These are phyloP conservation scores for Xerocomellus chrysenteron DNA, from an alignment of 768 basidiomycete species.

Conservation along the genomic window DNA sequence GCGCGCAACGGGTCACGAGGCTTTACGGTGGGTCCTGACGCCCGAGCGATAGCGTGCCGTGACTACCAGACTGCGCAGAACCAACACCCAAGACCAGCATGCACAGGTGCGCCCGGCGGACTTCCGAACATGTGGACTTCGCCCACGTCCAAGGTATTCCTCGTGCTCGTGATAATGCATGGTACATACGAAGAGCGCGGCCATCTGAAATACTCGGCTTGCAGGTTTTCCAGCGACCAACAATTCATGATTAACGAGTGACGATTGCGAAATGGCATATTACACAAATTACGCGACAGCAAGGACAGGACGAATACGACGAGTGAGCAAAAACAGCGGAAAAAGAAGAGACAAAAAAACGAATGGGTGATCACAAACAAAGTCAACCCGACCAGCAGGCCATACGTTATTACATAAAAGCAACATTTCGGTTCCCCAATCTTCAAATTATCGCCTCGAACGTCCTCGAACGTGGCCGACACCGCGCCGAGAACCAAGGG, in stretches of 20 bases:
- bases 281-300: not conserved
- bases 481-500: not conserved
- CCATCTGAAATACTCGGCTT: not conserved
- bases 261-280: not conserved
- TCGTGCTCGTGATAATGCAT: too few relatives aligned
- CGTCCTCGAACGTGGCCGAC: not conserved
- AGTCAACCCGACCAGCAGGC: conserved; percentile 10
- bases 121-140: too few relatives aligned
- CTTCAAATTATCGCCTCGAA: not conserved
- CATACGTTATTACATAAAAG: not conserved
- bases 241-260: not conserved
- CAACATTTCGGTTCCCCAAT: not conserved
- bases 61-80: too few relatives aligned
- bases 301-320: not conserved
- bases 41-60: too few relatives aligned
- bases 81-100: too few relatives aligned
- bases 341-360: not conserved
- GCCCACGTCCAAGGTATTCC: too few relatives aligned
- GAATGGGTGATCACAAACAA: not conserved
- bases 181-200: not conserved
- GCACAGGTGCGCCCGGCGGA: too few relatives aligned
- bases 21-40: too few relatives aligned
- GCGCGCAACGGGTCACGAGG: too few relatives aligned
- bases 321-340: not conserved
- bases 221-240: not conserved